Evolutionary conservation across 2,329 filamentous ascomycete genomes (phyloP).

Genomic region (Trematosphaeria pertusa): DNA sequence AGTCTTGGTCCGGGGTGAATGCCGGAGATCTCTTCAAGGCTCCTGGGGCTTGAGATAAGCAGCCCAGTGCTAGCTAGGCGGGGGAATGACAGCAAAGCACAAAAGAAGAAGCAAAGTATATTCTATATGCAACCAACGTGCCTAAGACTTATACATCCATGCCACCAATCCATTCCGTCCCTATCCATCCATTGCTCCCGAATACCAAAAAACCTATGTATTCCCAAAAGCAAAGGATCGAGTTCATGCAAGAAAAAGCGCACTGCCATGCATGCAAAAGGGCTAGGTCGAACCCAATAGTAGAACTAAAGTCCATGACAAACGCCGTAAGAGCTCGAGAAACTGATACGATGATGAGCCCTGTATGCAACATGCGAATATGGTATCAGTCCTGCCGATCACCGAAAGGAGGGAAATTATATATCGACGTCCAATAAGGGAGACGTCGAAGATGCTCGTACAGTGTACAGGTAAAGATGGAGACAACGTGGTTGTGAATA

Average conservation of each 20-base stretch:
- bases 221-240: neutral
- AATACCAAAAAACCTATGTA: neutral
- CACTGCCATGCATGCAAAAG: neutral
- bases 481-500: neutral
- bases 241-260: neutral
- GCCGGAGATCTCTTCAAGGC: too few species aligned
- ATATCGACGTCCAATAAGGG: neutral
- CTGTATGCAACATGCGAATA: conserved; percentile 14
- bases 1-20: too few species aligned
- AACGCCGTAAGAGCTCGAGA: conserved; percentile 11
- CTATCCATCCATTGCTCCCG: neutral
- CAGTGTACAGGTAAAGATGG: neutral
- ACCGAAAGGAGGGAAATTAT: neutral
- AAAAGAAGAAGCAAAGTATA: too few species aligned
- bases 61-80: too few species aligned
- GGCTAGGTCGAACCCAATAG: neutral
- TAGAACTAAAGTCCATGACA: neutral
- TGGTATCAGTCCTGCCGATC: conserved; percentile 11
- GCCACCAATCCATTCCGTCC: neutral
- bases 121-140: too few species aligned
- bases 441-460: conserved; percentile 5
- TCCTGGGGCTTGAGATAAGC: too few species aligned
- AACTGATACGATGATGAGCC: conserved; percentile 7
- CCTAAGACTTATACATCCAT: neutral
- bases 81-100: too few species aligned